Base-by-base conservation (phyloP, 1,139 yeast genomes). In the Blastobotrys raffinosifermentans region DNA sequence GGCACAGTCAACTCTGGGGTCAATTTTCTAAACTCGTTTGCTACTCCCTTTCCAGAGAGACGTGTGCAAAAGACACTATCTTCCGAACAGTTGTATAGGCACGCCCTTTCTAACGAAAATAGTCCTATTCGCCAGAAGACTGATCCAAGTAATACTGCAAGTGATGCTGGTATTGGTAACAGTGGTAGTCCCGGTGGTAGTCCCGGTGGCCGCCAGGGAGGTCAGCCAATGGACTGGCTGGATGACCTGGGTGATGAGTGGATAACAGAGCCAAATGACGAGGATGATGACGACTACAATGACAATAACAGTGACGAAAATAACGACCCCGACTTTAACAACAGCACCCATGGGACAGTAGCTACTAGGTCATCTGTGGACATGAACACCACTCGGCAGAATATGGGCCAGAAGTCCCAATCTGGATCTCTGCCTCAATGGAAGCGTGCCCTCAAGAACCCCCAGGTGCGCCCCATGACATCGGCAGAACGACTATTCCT, bases 361-460 rank as follows among this genome's bases (percentile, higher is more conserved):
- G n/a, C n/a, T n/a, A n/a, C n/a, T n/a, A n/a, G n/a, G n/a, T n/a
- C n/a, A n/a, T n/a, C n/a, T n/a, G n/a, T n/a, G n/a, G n/a, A n/a
- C n/a, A n/a, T n/a, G n/a, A 25, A 8, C 11, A 25, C 7, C 7
- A 10, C 11, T n/a, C 9, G 8, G 23, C 23, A 8, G n/a, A 8
- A 8, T 8, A 25, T 8, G 7, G 13, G 14, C 15, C 6, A 14
- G 6, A 25, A 25, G 27, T 8, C 23, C 8, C 27, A 25, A n/a
- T 8, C 27, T n/a, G 27, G n/a, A n/a, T n/a, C n/a, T n/a, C n/a
- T n/a, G 14, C 40, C 44, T n/a, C 41, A 41, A 18, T 41, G 44
- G 44, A 41, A 41, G 35, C 33, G 38, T 4, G 38, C 39, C 7
- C 23, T 38, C 13, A 15, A 14, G 7, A 8, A 20, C 9, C 16